Evolutionary conservation across 108 stramenopile genomes (phyloP), one percentile per base, ranked within the genome.

Genomic region (Cyclotella cryptica): DNA sequence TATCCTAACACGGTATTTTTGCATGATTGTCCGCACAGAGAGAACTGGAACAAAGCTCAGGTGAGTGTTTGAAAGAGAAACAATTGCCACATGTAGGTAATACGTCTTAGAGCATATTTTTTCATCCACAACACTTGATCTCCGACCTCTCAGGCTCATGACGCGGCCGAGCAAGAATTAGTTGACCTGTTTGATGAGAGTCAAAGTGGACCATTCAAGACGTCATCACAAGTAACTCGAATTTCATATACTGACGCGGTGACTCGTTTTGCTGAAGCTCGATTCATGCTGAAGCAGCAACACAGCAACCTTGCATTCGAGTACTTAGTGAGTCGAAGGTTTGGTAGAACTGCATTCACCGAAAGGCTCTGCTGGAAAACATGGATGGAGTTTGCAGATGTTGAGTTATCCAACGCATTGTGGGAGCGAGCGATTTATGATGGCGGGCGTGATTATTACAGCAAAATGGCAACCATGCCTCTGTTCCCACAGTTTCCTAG

Each of bases 161-260:
- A 92, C 55, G 88, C 70, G n/a, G 90, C 71, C 19, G 94, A 95
- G 64, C 83, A 90, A 39, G 90, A 91, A 71, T 70, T 95, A 9
- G 88, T 95, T 51, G 85, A 86, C 21, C 77, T 95, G 9, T 95
- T 92, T 72, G 92, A 92, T 71, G 69, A 83, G 63, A 88, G 52
- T 59, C 62, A 41, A 65, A 61, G 24, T 29, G 35, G 27, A 26
- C n/a, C 46, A 45, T 47, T 68, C 22, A 53, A 42, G 10, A 8
- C 55, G 18, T 43, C 27, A 13, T 19, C 55, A 43, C 19, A n/a
- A 9, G 57, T 66, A 21, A 69, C 83, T 11, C 74, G 83, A 22
- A 85, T 89, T 40, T 84, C 84, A 18, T 89, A 92, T 39, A 86
- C 92, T 11, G 95, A 96, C 88, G 87, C 91, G 13, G 91, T 96